phyloP scores from a whole-genome alignment of 352 stramenopile genomes.

The Phytophthora foliorum region DNA sequence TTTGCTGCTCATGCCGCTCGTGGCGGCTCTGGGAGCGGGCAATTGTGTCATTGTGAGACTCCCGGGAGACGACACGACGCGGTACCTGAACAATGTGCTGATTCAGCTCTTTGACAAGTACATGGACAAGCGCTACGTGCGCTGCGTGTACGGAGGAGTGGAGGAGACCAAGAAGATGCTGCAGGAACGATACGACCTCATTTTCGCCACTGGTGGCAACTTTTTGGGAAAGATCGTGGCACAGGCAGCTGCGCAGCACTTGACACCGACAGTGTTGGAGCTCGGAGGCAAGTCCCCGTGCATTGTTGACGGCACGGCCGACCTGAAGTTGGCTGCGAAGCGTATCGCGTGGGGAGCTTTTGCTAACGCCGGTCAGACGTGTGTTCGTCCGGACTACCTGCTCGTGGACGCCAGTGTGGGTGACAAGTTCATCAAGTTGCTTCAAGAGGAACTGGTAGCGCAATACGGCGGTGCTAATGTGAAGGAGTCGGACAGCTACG shows the following conservation, averaged over 20 bases:
- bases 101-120: conserved; percentile 77
- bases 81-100: conserved; percentile 64
- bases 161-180: conserved; percentile 87
- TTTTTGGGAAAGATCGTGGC: conserved; percentile 93
- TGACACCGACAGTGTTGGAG: conserved; percentile 97
- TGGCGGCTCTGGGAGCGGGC: conserved; percentile 87
- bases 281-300: conserved; percentile 93
- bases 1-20: conserved; percentile 79
- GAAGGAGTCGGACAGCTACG: conserved; percentile 54
- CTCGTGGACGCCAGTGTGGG: conserved; percentile 88
- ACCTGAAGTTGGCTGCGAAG: conserved; percentile 69
- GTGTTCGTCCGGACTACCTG: conserved; percentile 95
- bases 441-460: conserved; percentile 43
- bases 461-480: conserved; percentile 69
- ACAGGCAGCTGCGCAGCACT: conserved; percentile 86
- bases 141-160: conserved; percentile 86
- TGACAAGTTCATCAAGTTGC: conserved; percentile 59
- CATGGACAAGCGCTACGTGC: conserved; percentile 80
- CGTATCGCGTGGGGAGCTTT: conserved; percentile 90
- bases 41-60: conserved; percentile 95
- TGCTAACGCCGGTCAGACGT: conserved; percentile 95
- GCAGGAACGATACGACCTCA: conserved; percentile 83
- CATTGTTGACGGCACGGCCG: conserved; percentile 80
- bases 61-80: conserved; percentile 88
- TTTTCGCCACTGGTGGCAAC: conserved; percentile 82